A percentile compares a stretch with the other conserved stretches of the same genome.
These are phyloP conservation scores for Nematocida minor DNA, from an alignment of 371 early-diverging fungal species.

Conservation along the genomic window DNA sequence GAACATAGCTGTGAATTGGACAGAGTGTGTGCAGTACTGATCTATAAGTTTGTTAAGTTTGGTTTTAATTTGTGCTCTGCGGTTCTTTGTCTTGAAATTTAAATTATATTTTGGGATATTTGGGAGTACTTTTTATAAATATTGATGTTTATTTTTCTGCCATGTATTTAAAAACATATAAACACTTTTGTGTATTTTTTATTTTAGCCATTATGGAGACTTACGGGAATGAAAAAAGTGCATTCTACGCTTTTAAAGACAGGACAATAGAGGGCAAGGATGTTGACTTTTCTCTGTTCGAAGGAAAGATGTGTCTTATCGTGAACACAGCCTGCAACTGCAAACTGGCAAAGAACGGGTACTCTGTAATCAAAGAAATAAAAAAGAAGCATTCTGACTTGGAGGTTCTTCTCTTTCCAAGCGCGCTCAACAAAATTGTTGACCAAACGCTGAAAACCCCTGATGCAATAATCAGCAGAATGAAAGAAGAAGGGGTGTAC, in stretches of 20 bases:
- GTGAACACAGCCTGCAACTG: slow-evolving; percentile 90
- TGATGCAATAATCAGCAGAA: slow-evolving; percentile 61
- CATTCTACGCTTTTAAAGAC: slow-evolving; percentile 51
- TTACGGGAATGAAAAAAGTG: neutral
- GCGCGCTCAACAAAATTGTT: slow-evolving; percentile 72
- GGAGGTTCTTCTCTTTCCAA: slow-evolving; percentile 71
- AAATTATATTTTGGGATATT: no score
- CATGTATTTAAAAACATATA: no score
- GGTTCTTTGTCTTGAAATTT: no score
- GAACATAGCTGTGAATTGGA: no score
- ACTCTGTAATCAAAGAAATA: slow-evolving; percentile 72
- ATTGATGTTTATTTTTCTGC: no score
- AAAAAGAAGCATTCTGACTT: slow-evolving; percentile 73
- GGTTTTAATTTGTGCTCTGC: no score
- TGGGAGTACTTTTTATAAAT: no score
- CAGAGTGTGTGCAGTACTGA: no score
- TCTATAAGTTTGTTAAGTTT: no score
- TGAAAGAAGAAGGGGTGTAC: slow-evolving; percentile 64
- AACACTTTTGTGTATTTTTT: no score
- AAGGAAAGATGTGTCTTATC: slow-evolving; percentile 66
- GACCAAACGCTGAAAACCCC: slow-evolving; percentile 71
- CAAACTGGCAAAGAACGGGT: slow-evolving; percentile 76
- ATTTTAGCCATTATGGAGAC: neutral
- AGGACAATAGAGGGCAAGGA: slow-evolving; percentile 16
- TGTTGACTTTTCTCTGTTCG: slow-evolving; percentile 45